A percentile compares a stretch with the other conserved stretches of the same genome.
These are phyloP conservation scores for Melaleuca alternifolia DNA, from an alignment of 345 rosid species.

Conservation along the genomic window DNA sequence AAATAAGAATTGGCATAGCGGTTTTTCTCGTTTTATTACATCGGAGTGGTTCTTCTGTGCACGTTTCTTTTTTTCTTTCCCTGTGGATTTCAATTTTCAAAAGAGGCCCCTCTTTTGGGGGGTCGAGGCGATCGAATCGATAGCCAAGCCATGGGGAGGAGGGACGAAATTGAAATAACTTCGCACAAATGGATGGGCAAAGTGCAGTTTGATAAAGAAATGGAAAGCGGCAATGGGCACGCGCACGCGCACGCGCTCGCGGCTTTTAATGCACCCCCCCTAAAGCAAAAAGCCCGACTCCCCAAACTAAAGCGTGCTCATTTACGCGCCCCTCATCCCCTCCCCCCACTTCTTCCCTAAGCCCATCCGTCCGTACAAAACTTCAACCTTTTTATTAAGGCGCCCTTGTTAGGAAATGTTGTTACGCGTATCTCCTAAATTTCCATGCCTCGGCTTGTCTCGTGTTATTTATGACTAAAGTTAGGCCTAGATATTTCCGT, in stretches of 20 bases:
- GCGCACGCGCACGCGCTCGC: neutral
- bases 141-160: neutral
- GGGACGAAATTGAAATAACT: neutral
- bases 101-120: too few species aligned
- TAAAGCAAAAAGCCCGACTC: too few species aligned
- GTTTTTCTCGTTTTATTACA: neutral
- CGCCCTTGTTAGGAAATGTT: neutral
- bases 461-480: too few species aligned
- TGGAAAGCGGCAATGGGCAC: neutral
- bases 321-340: neutral
- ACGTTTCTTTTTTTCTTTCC: neutral
- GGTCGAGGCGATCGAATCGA: neutral
- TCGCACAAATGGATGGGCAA: neutral
- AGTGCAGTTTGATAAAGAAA: neutral
- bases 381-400: neutral
- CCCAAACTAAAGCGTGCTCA: neutral
- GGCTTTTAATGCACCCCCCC: neutral
- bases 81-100: too few species aligned
- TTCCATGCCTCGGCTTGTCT: neutral
- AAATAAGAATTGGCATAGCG: neutral
- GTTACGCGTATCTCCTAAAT: neutral
- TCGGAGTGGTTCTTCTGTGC: neutral
- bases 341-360: neutral
- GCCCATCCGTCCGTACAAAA: too few species aligned
- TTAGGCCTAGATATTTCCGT: neutral